A percentile compares a stretch with the other conserved stretches of the same genome.
These are phyloP conservation scores for Fomitopsis serialis DNA, from an alignment of 768 basidiomycete species.

Conservation along the genomic window DNA sequence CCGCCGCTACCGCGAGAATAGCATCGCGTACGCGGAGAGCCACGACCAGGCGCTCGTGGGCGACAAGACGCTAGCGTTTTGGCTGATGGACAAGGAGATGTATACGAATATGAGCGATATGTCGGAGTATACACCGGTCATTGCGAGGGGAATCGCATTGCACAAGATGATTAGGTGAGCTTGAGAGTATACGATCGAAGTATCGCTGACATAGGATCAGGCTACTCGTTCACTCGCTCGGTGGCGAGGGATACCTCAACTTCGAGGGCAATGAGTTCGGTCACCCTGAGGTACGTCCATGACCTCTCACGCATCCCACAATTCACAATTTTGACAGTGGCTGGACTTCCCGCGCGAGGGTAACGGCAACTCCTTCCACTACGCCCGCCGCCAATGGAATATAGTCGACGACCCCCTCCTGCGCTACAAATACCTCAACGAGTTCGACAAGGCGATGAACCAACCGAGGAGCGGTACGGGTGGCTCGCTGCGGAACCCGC, in stretches of 20 bases:
- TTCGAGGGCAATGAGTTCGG: conserved; percentile 99
- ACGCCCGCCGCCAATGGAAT: conserved; percentile 96
- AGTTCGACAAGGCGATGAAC: conserved; percentile 94
- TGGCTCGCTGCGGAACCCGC: conserved; percentile 88
- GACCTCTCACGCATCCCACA: neutral
- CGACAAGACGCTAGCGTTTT: conserved; percentile 98
- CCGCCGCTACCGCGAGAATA: conserved; percentile 84
- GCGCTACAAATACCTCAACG: conserved; percentile 92
- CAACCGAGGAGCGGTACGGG: conserved; percentile 68
- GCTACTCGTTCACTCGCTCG: conserved; percentile 84
- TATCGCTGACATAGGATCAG: conserved; percentile 32
- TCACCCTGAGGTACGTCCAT: conserved; percentile 77
- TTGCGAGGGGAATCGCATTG: conserved; percentile 84
- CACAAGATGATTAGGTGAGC: conserved; percentile 96
- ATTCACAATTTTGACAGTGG: conserved; percentile 52
- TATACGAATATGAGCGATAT: conserved; percentile 95
- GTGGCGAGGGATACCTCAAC: conserved; percentile 96
- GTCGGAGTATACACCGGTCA: conserved; percentile 72
- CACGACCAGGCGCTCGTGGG: conserved; percentile 98
- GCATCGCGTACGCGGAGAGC: conserved; percentile 90
- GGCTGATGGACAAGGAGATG: conserved; percentile 99
- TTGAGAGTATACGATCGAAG: neutral
- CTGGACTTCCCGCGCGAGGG: conserved; percentile 98
- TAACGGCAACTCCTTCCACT: conserved; percentile 93
- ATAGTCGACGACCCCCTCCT: conserved; percentile 80